A percentile compares a stretch with the other conserved stretches of the same genome.
phyloP scores from a whole-genome alignment of 257 asterid species.

The Solanum arcanum region DNA sequence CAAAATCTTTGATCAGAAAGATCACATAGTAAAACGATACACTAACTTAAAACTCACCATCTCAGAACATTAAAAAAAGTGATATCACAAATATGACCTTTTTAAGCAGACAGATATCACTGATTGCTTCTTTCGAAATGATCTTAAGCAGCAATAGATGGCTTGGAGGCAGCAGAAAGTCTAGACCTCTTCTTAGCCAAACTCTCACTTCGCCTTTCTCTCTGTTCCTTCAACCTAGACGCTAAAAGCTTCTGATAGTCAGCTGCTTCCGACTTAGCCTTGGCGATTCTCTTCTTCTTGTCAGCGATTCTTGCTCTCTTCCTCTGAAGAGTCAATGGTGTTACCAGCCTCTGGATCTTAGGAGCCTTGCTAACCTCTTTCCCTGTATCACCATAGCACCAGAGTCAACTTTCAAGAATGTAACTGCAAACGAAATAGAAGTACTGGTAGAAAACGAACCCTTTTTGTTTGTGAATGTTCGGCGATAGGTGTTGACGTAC shows the following conservation, averaged over 20 bases:
- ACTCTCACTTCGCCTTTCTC: conserved; percentile 1
- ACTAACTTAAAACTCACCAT: neutral
- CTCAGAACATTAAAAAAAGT: neutral
- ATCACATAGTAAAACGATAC: neutral
- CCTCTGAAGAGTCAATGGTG: neutral
- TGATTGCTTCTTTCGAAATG: neutral
- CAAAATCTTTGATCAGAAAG: conserved; percentile 1
- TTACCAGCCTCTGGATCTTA: conserved; percentile 1
- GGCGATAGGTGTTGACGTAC: neutral
- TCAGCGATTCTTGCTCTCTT: conserved; percentile 1
- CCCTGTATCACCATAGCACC: neutral
- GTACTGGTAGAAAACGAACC: neutral
- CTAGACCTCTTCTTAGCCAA: neutral
- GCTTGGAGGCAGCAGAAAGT: neutral
- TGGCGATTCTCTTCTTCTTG: conserved; percentile 1
- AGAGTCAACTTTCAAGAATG: neutral
- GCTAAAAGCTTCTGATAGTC: neutral
- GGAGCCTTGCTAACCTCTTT: neutral
- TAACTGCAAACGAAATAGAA: neutral
- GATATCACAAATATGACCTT: neutral
- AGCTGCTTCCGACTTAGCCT: neutral
- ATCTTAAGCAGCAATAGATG: neutral
- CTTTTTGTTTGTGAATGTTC: neutral
- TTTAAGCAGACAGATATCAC: neutral
- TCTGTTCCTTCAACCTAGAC: neutral